These are phyloP conservation scores for Clavariopsis aquatica DNA, from an alignment of 495 filamentous ascomycete genomes.

Conservation along the genomic window DNA sequence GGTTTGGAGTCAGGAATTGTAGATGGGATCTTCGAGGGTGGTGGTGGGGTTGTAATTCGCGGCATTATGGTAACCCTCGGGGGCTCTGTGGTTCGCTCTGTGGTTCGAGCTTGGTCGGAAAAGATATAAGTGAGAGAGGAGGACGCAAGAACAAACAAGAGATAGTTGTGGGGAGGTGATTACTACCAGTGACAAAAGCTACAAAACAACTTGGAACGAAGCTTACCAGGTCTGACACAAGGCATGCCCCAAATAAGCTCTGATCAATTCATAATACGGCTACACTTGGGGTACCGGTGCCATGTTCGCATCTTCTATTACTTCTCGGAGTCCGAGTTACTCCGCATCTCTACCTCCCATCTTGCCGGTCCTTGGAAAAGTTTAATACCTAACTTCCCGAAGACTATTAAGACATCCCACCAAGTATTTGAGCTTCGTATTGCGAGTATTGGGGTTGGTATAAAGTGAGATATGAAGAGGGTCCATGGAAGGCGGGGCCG, in stretches of 20 bases:
- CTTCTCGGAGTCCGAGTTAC: slow-evolving; percentile 11
- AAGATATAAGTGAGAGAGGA: background rate
- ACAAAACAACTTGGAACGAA: background rate
- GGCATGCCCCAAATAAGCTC: background rate
- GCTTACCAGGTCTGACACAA: background rate
- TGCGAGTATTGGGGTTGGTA: background rate
- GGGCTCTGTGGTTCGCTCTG: background rate
- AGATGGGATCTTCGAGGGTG: slow-evolving; percentile 18
- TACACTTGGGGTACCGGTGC: slow-evolving; percentile 3
- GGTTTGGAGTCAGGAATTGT: slow-evolving; percentile 37
- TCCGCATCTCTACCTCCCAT: background rate
- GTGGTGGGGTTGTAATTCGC: background rate
- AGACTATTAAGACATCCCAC: background rate
- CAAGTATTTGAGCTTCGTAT: background rate
- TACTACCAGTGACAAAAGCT: background rate
- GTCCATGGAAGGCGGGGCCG: slow-evolving; percentile 11
- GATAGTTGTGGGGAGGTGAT: background rate
- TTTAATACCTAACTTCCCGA: background rate
- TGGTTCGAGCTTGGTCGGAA: too few species aligned
- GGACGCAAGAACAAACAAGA: background rate
- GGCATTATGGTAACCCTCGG: slow-evolving; percentile 1
- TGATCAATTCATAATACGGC: background rate
- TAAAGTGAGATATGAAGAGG: background rate
- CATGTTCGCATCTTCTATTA: background rate
- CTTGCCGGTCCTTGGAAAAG: background rate